These are phyloP conservation scores for Verticillium tricorpus DNA, from an alignment of 2,329 filamentous ascomycete species.

Conservation along the genomic window DNA sequence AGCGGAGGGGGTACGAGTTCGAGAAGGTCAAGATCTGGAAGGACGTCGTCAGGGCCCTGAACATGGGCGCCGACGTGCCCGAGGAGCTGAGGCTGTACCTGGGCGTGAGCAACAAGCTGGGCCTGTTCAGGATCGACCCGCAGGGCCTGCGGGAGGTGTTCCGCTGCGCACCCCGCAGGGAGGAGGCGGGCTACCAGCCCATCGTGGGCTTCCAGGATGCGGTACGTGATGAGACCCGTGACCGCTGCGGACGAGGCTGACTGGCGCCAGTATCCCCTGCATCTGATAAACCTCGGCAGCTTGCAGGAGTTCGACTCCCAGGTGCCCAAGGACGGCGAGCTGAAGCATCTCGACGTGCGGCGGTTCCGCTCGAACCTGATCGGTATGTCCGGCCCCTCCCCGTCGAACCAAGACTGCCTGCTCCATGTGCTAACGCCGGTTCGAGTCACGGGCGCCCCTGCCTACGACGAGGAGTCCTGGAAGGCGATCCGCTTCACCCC, in stretches of 20 bases:
- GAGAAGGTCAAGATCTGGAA: slow-evolving; percentile 64
- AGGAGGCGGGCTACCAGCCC: slow-evolving; percentile 58
- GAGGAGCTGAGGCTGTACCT: slow-evolving; percentile 60
- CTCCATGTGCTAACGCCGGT: background rate
- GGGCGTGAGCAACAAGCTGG: slow-evolving; percentile 61
- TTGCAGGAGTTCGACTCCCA: slow-evolving; percentile 55
- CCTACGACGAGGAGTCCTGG: slow-evolving; percentile 70
- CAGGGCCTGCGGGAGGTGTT: slow-evolving; percentile 52
- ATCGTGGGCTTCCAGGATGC: slow-evolving; percentile 66
- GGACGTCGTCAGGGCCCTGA: slow-evolving; percentile 49
- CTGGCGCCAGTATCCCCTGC: slow-evolving; percentile 58
- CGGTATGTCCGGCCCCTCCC: slow-evolving; percentile 30
- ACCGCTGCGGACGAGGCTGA: background rate
- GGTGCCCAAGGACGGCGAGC: slow-evolving; percentile 44
- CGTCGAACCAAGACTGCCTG: too few species aligned
- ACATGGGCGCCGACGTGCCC: slow-evolving; percentile 55
- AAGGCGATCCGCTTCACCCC: slow-evolving; percentile 51
- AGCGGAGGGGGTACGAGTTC: slow-evolving; percentile 52
- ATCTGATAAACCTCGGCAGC: slow-evolving; percentile 62
- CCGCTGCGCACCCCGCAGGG: slow-evolving; percentile 53
- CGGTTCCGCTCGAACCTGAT: slow-evolving; percentile 72
- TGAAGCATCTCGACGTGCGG: slow-evolving; percentile 52
- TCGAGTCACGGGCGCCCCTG: slow-evolving; percentile 54
- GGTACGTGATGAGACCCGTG: slow-evolving; percentile 35
- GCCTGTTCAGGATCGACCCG: slow-evolving; percentile 64